Conservation (phyloP, 495 filamentous ascomycete genomes). For the Neurospora sp. region DNA sequence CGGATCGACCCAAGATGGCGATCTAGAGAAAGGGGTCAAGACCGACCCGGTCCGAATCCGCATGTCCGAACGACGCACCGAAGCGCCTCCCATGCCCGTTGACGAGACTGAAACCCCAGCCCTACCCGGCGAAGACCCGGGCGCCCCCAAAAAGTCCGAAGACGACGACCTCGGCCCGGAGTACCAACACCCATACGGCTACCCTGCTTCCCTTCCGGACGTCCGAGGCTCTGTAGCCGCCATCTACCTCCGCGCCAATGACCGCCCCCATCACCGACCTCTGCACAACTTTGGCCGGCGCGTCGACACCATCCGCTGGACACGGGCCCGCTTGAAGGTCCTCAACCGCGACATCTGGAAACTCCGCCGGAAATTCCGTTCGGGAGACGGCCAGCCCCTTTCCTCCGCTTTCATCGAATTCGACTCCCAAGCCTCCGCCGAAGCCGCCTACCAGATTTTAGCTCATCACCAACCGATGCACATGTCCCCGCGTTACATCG, state of each 20-base stretch:
- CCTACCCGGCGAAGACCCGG: slow-evolving; percentile 1
- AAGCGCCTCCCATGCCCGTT: neutral
- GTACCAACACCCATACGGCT: slow-evolving; percentile 31
- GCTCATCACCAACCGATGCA: slow-evolving; percentile 72
- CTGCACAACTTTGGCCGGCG: slow-evolving; percentile 43
- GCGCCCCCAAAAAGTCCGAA: slow-evolving; percentile 4
- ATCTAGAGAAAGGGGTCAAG: neutral
- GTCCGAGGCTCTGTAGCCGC: slow-evolving; percentile 62
- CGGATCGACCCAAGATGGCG: neutral
- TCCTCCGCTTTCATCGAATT: slow-evolving; percentile 79
- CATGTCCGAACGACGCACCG: neutral
- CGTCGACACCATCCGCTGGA: slow-evolving; percentile 82
- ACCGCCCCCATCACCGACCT: slow-evolving; percentile 39
- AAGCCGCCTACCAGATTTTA: slow-evolving; percentile 71
- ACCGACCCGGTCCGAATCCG: neutral
- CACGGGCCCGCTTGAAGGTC: slow-evolving; percentile 61
- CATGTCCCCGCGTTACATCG: slow-evolving; percentile 77
- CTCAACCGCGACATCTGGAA: slow-evolving; percentile 61
- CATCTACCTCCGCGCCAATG: slow-evolving; percentile 62
- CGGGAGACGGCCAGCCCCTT: slow-evolving; percentile 38
- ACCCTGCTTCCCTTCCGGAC: slow-evolving; percentile 26
- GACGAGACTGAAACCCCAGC: neutral
- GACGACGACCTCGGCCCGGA: slow-evolving; percentile 8
- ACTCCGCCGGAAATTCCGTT: slow-evolving; percentile 39
- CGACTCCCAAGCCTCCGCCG: slow-evolving; percentile 62